A percentile compares a stretch with the other conserved stretches of the same genome.
phyloP scores from a whole-genome alignment of 108 stramenopile species.

The Skeletonema menzelii region DNA sequence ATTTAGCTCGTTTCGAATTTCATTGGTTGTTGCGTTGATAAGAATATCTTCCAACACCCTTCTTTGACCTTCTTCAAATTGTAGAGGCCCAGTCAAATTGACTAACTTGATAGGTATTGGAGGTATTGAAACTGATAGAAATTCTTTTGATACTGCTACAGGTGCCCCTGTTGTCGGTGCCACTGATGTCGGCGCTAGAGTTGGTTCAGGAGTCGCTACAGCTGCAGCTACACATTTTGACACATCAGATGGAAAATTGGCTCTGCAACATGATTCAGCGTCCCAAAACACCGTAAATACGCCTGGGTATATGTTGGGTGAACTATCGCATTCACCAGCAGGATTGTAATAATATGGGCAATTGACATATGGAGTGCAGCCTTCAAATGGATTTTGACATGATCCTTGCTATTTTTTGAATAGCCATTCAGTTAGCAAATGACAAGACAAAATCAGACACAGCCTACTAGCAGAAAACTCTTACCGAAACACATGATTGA shows the following conservation, averaged over 20 bases:
- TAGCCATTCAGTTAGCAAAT: background rate
- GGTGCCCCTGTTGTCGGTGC: background rate
- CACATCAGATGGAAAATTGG: constrained; percentile 1
- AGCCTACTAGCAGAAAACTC: background rate
- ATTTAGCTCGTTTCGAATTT: background rate
- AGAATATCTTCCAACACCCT: constrained; percentile 8
- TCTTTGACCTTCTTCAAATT: background rate
- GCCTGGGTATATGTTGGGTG: background rate
- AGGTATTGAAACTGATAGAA: background rate
- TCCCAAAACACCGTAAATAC: constrained; percentile 20
- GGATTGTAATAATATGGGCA: constrained; percentile 25
- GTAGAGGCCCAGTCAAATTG: constrained; percentile 4
- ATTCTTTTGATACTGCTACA: background rate
- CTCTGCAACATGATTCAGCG: constrained; percentile 10
- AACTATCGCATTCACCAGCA: constrained; percentile 7
- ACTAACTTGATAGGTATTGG: constrained; percentile 12
- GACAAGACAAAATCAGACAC: background rate
- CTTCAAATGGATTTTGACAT: constrained; percentile 17
- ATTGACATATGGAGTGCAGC: constrained; percentile 12
- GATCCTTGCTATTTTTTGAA: constrained; percentile 1
- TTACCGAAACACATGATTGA: constrained; percentile 19
- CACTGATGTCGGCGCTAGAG: background rate
- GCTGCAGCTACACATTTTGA: constrained; percentile 1
- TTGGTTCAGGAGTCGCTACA: background rate
- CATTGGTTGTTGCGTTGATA: background rate